Evolutionary conservation across 768 basidiomycete genomes (phyloP).

Genomic region (Cystofilobasidium ferigula): DNA sequence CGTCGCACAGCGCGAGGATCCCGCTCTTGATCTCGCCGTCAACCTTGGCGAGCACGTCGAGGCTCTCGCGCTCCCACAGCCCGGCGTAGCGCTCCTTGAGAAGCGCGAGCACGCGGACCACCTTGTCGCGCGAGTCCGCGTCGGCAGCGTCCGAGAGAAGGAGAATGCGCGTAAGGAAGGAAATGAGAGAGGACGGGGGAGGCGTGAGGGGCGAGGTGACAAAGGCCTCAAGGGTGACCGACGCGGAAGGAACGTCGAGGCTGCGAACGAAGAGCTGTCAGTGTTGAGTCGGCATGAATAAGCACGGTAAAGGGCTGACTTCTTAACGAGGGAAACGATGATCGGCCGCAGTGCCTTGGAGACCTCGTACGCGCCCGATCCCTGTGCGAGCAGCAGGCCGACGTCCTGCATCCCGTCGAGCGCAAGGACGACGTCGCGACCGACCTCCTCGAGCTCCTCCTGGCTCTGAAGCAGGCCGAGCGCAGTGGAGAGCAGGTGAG

Average conservation of each 20-base stretch:
- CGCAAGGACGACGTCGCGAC: slow-evolving; percentile 1
- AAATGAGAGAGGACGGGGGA: slow-evolving; percentile 4
- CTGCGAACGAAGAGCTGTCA: background rate
- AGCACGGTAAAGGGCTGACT: background rate
- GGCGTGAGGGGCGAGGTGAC: slow-evolving; percentile 15
- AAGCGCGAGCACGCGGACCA: background rate
- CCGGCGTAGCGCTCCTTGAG: slow-evolving; percentile 21
- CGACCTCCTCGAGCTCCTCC: slow-evolving; percentile 16
- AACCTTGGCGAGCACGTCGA: slow-evolving; percentile 7
- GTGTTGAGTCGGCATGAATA: background rate
- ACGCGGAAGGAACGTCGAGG: slow-evolving; percentile 7
- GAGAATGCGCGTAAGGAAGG: slow-evolving; percentile 20
- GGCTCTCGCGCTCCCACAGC: slow-evolving; percentile 21
- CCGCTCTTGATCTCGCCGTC: slow-evolving; percentile 17
- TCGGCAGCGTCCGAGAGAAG: background rate
- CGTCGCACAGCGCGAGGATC: slow-evolving; percentile 11
- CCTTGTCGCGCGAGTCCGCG: background rate
- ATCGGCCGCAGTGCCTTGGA: slow-evolving; percentile 19
- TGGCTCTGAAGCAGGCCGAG: slow-evolving; percentile 24
- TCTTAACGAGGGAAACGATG: slow-evolving; percentile 13
- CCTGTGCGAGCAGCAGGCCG: slow-evolving; percentile 14
- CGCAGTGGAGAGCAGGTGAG: slow-evolving; percentile 9
- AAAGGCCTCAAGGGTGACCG: slow-evolving; percentile 19
- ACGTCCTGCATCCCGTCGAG: slow-evolving; percentile 5
- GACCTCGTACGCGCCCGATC: slow-evolving; percentile 10